Evolutionary conservation across 495 filamentous ascomycete species (phyloP), one percentile per base, ranked within the genome.

Genomic region (Aspergillus ellipticus): DNA sequence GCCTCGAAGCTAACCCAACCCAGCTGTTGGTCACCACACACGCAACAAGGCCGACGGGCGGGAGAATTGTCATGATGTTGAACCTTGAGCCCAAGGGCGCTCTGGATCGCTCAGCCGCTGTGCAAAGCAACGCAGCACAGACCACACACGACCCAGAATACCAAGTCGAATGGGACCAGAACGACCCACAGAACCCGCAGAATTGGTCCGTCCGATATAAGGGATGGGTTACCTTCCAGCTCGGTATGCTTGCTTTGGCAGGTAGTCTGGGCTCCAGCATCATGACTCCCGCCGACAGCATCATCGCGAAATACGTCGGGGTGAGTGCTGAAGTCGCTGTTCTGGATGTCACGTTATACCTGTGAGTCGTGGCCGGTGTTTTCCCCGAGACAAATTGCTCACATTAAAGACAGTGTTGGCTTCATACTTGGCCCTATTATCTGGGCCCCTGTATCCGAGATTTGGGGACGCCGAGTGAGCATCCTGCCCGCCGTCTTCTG

Each of bases 241-340:
- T 83, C 54, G 70, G 73, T 4, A 73, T 81, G 72, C 66, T 81
- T 13, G 76, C 80, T 16, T 59, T 82, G n/a, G 66, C 67, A 4
- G 77, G 73, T 13, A 77, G 73, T 62, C 63, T 80, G 33, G 79
- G 74, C 13, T 77, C 73, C 19, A 77, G 71, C 50, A 79, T 82
- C 28, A 79, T 74, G 21, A 69, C 77, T 0, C 74, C 80, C 43
- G 43, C 74, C n/a, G 70, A 75, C 26, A 26, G 60, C 7, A 62
- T 59, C 7, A 76, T 82, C 29, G 62, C 72, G 4, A 28, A 61
- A 29, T 70, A 77, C 53, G 50, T 68, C 17, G 63, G 66, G 11
- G 60, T 75, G 8, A 73, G 72, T 49, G 51, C 43, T 24, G 73
- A 79, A 54, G 66, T 69, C 28, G 53, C 55, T 8, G 61, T 72